These are phyloP conservation scores for Ilyonectria robusta DNA, from an alignment of 2,329 filamentous ascomycete species.

Conservation along the genomic window DNA sequence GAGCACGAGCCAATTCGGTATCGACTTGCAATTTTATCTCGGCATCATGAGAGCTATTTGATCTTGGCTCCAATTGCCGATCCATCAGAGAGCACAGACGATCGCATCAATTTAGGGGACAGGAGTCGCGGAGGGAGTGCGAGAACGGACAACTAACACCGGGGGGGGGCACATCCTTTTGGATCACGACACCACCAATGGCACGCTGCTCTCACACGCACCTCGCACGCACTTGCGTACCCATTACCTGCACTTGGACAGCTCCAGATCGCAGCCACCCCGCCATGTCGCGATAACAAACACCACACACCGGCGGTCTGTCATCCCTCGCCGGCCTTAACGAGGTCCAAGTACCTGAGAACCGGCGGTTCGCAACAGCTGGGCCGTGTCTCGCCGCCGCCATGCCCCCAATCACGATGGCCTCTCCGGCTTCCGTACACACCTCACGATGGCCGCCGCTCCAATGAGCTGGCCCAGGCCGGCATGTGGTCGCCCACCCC, in stretches of 20 bases:
- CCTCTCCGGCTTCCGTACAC: constrained; percentile 6
- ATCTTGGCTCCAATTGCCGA: constrained; percentile 20
- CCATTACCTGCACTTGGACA: constrained; percentile 20
- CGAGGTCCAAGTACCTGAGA: background rate
- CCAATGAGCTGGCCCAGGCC: constrained; percentile 31
- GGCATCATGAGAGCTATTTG: background rate
- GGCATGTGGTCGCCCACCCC: constrained; percentile 36
- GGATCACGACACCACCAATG: constrained; percentile 8
- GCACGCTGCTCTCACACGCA: constrained; percentile 11
- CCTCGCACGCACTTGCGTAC: constrained; percentile 12
- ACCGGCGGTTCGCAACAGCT: constrained; percentile 16
- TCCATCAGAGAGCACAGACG: constrained; percentile 23
- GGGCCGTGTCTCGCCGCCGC: background rate
- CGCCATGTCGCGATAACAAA: constrained; percentile 28
- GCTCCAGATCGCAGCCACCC: constrained; percentile 27
- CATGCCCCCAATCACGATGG: constrained; percentile 14
- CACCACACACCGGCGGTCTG: constrained; percentile 21
- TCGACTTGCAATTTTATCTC: constrained; percentile 6
- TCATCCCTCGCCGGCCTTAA: background rate
- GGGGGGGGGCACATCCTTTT: background rate
- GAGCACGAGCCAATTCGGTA: constrained; percentile 27
- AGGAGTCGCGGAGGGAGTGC: background rate
- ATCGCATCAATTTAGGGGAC: background rate
- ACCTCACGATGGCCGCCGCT: constrained; percentile 14
- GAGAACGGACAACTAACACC: background rate